Base-by-base conservation (phyloP, 2,329 filamentous ascomycete genomes). In the Trichoderma sp. region DNA sequence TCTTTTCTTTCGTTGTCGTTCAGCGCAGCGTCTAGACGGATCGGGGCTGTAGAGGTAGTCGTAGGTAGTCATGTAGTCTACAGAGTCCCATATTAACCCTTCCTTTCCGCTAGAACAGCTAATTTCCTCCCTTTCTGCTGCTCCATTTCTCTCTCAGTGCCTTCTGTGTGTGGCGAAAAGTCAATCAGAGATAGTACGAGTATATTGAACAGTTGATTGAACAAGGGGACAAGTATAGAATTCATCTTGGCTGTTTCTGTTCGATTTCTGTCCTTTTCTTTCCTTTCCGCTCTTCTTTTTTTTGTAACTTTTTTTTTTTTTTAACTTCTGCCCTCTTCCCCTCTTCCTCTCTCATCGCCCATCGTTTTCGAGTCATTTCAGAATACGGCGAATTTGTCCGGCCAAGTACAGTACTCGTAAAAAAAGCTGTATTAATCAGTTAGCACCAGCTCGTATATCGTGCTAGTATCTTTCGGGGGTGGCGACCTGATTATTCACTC, bases 401-500 rank as follows among this genome's bases (percentile, higher is more conserved):
- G 36, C 15, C 28, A 39, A 26, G 32, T 58, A 51, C 26, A 18
- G 4, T 51, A 47, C n/a, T 21, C 12, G 26, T n/a, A 24, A 12
- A 26, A 43, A 51, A n/a, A 26, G 12, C 24, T 43, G 34, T 28
- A 57, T 34, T 34, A n/a, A 43, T 43, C 15, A 43, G 15, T 39
- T 39, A 36, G 64, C 51, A 36, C 32, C 61, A n/a, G 24, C 39
- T 30, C 15, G 36, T 43, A 39, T 66, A 28, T 56, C n/a, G 30
- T 24, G 15, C 53, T 43, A 43, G 65, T 51, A 51, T 61, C 65
- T 21, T 68, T 68, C 21, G 21, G 43, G 43, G 51, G 64, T n/a
- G 36, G 53, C 65, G 18, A 58, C 51, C 65, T 69, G 65, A 70
- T 70, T 70, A 69, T 69, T 61, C 66, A 70, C 57, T 56, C 63